phyloP scores from a whole-genome alignment of 1,284 basidiomycete genomes.

The Malassezia slooffiae region DNA sequence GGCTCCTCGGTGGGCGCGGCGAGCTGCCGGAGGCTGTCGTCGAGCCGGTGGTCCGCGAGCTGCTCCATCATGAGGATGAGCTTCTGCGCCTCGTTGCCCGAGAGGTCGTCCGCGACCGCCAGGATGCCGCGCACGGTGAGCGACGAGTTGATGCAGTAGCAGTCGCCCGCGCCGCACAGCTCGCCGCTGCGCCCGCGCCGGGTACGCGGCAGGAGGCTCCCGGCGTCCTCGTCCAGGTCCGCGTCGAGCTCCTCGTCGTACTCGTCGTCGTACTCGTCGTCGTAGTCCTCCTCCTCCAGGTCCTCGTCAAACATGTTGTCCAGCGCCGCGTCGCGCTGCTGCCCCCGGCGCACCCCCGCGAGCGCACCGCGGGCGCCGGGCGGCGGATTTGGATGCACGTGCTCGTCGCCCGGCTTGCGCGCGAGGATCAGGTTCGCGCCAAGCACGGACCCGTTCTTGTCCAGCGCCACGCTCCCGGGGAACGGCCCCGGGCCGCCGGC shows the following conservation, averaged over 20 bases:
- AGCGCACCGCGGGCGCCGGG: slow-evolving; percentile 2
- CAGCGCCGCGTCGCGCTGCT: background rate
- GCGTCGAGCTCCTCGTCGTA: slow-evolving; percentile 43
- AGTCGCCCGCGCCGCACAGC: slow-evolving; percentile 10
- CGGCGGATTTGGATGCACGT: slow-evolving; percentile 15
- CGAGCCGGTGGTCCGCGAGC: slow-evolving; percentile 82
- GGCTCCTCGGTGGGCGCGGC: slow-evolving; percentile 23
- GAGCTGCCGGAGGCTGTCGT: too few species aligned
- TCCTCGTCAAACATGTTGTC: slow-evolving; percentile 24
- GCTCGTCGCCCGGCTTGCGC: slow-evolving; percentile 14
- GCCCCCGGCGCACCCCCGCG: slow-evolving; percentile 1
- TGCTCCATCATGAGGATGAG: slow-evolving; percentile 99
- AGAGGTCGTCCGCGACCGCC: slow-evolving; percentile 94
- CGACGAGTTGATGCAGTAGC: slow-evolving; percentile 17
- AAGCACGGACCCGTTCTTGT: slow-evolving; percentile 68
- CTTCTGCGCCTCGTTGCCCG: slow-evolving; percentile 96
- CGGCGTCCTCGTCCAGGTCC: slow-evolving; percentile 36
- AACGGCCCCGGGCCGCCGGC: slow-evolving; percentile 94
- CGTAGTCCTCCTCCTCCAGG: slow-evolving; percentile 34
- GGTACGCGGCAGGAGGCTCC: slow-evolving; percentile 29
- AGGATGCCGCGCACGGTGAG: slow-evolving; percentile 59
- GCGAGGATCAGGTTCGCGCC: slow-evolving; percentile 54
- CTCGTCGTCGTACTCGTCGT: slow-evolving; percentile 57
- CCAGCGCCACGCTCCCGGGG: slow-evolving; percentile 89
- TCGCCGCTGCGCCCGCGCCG: slow-evolving; percentile 13